A percentile compares a stretch with the other conserved stretches of the same genome.
phyloP scores from a whole-genome alignment of 2,329 filamentous ascomycete species.

The Ceratocystis ficicola region DNA sequence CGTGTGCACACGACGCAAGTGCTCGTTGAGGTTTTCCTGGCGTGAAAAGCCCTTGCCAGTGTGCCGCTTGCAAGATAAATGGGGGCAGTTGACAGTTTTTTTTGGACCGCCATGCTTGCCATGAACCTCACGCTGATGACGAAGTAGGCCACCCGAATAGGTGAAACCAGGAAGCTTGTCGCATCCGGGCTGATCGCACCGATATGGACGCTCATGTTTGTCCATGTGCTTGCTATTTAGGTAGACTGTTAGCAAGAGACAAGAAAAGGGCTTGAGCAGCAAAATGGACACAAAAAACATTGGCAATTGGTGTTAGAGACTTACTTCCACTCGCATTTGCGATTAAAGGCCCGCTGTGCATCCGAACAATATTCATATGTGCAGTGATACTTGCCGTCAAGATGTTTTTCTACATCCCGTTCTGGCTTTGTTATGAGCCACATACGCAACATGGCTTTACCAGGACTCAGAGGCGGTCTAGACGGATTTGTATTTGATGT shows the following conservation, averaged over 20 bases:
- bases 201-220: constrained; percentile 88
- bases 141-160: constrained; percentile 77
- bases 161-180: constrained; percentile 90
- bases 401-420: constrained; percentile 47
- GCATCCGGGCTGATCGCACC: constrained; percentile 69
- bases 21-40: constrained; percentile 88
- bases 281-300: not conserved
- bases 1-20: constrained; percentile 78
- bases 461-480: constrained; percentile 6
- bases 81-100: constrained; percentile 76
- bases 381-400: constrained; percentile 66
- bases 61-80: constrained; percentile 77
- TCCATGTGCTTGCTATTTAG: constrained; percentile 83
- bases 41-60: constrained; percentile 82
- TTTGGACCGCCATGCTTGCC: constrained; percentile 79
- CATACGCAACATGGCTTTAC: constrained; percentile 29
- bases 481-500: not conserved
- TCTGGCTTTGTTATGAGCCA: constrained; percentile 49
- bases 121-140: constrained; percentile 90
- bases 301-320: constrained; percentile 30
- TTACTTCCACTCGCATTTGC: constrained; percentile 92
- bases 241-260: constrained; percentile 25
- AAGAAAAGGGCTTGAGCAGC: not conserved
- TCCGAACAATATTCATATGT: constrained; percentile 56
- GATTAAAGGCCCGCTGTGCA: constrained; percentile 53